Evolutionary conservation across 108 stramenopile genomes (phyloP).

Genomic region (Cyclostephanos invisitatus): DNA sequence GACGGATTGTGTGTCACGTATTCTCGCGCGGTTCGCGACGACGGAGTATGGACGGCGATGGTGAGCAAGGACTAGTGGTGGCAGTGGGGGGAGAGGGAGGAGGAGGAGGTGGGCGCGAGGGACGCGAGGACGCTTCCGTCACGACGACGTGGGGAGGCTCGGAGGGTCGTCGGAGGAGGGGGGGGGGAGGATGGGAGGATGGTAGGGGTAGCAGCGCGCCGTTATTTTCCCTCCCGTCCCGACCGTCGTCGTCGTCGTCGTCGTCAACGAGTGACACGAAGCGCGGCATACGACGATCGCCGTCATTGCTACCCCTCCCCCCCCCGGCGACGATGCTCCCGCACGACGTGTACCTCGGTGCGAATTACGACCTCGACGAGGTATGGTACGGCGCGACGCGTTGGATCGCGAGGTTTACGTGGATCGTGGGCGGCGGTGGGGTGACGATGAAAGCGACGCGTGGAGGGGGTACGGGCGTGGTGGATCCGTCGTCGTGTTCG

Average conservation of each 20-base stretch:
- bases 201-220: conserved; percentile 2
- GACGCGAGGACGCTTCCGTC: no score
- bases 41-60: not conserved
- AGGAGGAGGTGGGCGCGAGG: no score
- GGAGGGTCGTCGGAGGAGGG: not conserved
- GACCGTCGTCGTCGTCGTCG: not conserved
- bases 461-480: not conserved
- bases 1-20: conserved; percentile 38
- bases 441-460: not conserved
- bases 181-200: not conserved
- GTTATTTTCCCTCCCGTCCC: conserved; percentile 8
- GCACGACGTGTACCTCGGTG: conserved; percentile 25
- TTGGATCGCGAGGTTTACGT: conserved; percentile 38
- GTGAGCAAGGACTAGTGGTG: not conserved
- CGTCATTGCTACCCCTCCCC: not conserved
- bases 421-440: conserved; percentile 6
- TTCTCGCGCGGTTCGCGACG: conserved; percentile 12
- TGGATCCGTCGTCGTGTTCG: not conserved
- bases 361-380: conserved; percentile 44
- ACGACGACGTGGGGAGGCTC: no score
- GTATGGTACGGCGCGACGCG: conserved; percentile 50
- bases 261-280: not conserved
- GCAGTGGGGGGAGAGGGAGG: not conserved
- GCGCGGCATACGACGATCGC: not conserved
- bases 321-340: not conserved